These are phyloP conservation scores for Fusarium aywerte DNA, from an alignment of 2,329 filamentous ascomycete species.

Conservation along the genomic window DNA sequence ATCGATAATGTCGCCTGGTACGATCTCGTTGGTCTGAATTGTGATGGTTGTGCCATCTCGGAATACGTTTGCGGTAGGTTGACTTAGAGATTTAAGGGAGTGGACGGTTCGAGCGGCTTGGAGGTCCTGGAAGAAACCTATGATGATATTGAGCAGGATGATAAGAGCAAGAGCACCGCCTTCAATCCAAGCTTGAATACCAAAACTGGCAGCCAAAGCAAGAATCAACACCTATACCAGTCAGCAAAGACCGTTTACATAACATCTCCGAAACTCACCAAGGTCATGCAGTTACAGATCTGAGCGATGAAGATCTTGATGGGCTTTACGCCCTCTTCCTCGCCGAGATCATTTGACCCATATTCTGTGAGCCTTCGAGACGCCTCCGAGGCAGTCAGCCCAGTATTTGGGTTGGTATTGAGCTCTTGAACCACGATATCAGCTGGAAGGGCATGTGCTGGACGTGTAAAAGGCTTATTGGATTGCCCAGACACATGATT, in stretches of 20 bases:
- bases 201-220: conserved; percentile 66
- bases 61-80: conserved; percentile 36
- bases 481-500: conserved; percentile 54
- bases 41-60: conserved; percentile 30
- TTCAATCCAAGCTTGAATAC: conserved; percentile 68
- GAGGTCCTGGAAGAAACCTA: conserved; percentile 60
- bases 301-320: conserved; percentile 72
- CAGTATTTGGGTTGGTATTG: conserved; percentile 65
- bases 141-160: conserved; percentile 67
- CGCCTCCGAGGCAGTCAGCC: conserved; percentile 66
- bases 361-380: conserved; percentile 64
- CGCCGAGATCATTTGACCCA: conserved; percentile 72
- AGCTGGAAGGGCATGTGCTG: conserved; percentile 70
- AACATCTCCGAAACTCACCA: conserved; percentile 55
- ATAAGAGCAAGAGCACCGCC: conserved; percentile 67
- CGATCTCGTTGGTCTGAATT: conserved; percentile 27
- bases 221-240: conserved; percentile 59
- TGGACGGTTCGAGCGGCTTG: conserved; percentile 61
- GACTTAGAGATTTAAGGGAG: conserved; percentile 55
- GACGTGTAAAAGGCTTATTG: conserved; percentile 65
- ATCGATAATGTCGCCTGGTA: conserved; percentile 65
- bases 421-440: conserved; percentile 65
- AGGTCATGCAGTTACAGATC: conserved; percentile 75
- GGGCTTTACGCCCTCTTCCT: conserved; percentile 67
- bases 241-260: not conserved